Evolutionary conservation across 371 early-diverging fungal genomes (phyloP).

Genomic region (Capillidium rhysosporum): DNA sequence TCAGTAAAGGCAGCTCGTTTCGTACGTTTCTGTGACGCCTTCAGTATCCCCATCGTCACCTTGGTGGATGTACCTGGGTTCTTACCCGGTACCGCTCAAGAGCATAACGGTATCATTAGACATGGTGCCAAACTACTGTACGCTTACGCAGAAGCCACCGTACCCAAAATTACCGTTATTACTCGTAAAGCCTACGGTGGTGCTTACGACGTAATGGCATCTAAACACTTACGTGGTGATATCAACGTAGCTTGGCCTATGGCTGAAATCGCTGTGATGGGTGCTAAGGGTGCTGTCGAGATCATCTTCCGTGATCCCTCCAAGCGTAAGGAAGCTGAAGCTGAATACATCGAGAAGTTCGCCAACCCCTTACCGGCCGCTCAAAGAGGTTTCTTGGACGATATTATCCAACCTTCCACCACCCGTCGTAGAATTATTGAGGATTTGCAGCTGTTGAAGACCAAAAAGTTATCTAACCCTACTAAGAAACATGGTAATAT

Average conservation of each 20-base stretch:
- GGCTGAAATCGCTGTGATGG: constrained; percentile 97
- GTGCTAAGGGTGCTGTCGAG: constrained; percentile 89
- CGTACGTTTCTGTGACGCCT: constrained; percentile 92
- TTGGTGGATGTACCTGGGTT: constrained; percentile 98
- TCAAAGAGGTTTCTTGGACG: constrained; percentile 84
- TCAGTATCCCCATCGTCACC: constrained; percentile 82
- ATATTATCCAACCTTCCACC: constrained; percentile 68
- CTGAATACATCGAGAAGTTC: constrained; percentile 81
- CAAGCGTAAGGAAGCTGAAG: constrained; percentile 52
- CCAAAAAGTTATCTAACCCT: constrained; percentile 55
- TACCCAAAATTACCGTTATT: constrained; percentile 90
- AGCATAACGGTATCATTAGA: constrained; percentile 92
- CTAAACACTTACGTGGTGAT: constrained; percentile 89
- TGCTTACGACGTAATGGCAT: constrained; percentile 95
- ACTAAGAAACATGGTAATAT: constrained; percentile 90
- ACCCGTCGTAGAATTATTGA: constrained; percentile 74
- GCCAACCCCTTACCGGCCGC: constrained; percentile 94
- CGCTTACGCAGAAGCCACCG: constrained; percentile 94
- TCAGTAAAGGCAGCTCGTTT: constrained; percentile 92
- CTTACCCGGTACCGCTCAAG: constrained; percentile 86
- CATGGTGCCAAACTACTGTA: constrained; percentile 92
- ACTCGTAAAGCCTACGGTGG: constrained; percentile 95
- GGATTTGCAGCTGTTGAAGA: constrained; percentile 57
- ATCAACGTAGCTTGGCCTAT: constrained; percentile 90
- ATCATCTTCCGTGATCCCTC: constrained; percentile 68